Evolutionary conservation across 2,329 filamentous ascomycete genomes (phyloP), one percentile per base, ranked within the genome.

Genomic region (Fusarium sacchari): DNA sequence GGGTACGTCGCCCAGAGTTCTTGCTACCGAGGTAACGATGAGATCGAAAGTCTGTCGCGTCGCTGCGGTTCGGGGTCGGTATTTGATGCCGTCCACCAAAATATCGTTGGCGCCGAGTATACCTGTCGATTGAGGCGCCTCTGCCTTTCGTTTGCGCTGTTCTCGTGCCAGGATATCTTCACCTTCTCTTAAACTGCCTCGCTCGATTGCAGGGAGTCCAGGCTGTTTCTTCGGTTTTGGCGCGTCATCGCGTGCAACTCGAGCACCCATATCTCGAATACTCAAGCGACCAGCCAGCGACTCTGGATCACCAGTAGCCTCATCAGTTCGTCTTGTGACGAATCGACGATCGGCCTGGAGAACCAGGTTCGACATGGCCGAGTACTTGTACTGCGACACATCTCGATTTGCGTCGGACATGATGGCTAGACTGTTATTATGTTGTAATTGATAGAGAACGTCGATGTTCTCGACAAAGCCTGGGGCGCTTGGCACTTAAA

Each of bases 341-440:
- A 99, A 98, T 79, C 96, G 93, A 86, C 95, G 93, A 87, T 99
- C 96, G 86, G 95, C 95, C 93, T 99, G 96, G 90, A 99, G 94
- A 82, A 99, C 96, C 94, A 99, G 93, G 91, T 99, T 99, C 86
- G 96, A 99, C 96, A 99, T 98, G 84, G 94, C 95, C 91, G 95
- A 95, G 90, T 98, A 97, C 85, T 98, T 98, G 90, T 97, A 98
- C 85, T 97, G 95, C 84, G 94, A 95, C 80, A 97, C 93, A 92
- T 96, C 91, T 84, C 90, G 90, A 80, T 92, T 87, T 83, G 90
- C 88, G 83, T 92, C 93, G 83, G 93, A 88, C 94, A 96, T 95
- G 66, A 82, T 88, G 82, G 76, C 80, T 79, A 78, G 72, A 68
- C 75, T 76, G 72, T 75, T 76, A 73, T 75, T 74, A 78, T 69